Evolutionary conservation across 495 filamentous ascomycete species (phyloP).

Genomic region (Lophium mytilinum): DNA sequence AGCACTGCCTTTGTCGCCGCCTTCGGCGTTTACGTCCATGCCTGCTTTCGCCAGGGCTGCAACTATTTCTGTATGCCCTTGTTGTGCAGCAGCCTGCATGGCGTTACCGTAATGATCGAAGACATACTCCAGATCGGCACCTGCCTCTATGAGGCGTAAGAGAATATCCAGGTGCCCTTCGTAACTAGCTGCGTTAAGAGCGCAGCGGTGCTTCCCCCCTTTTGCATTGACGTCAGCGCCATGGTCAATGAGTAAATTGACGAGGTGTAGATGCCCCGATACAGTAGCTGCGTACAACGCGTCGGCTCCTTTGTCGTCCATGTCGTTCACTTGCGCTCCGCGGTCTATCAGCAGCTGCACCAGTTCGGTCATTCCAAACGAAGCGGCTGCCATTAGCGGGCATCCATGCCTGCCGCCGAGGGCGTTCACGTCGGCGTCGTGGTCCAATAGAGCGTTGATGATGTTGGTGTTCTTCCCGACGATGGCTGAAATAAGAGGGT

Average conservation of each 20-base stretch:
- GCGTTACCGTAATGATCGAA: background rate
- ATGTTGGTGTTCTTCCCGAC: no score
- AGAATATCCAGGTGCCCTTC: conserved; percentile 16
- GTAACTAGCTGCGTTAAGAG: background rate
- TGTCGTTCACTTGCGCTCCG: conserved; percentile 10
- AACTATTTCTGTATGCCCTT: conserved; percentile 13
- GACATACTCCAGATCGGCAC: conserved; percentile 10
- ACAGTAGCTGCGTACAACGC: conserved; percentile 5
- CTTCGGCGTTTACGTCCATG: conserved; percentile 16
- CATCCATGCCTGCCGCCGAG: background rate
- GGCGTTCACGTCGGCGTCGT: background rate
- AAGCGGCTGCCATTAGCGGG: conserved; percentile 1
- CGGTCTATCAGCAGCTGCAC: conserved; percentile 2
- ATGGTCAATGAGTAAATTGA: conserved; percentile 3
- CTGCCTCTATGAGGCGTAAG: conserved; percentile 14
- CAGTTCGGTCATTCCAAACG: background rate
- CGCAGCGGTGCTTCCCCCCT: conserved; percentile 2
- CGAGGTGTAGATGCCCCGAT: background rate
- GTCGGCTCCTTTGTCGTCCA: background rate
- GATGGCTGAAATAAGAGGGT: no score
- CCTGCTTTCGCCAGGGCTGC: conserved; percentile 16
- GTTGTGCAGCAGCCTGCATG: conserved; percentile 9
- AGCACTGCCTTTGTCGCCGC: background rate
- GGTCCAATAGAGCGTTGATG: no score
- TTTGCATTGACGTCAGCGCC: conserved; percentile 15